These are phyloP conservation scores for Dioscorea zingiberensis DNA, from an alignment of 106 monocot genomes.

Conservation along the genomic window DNA sequence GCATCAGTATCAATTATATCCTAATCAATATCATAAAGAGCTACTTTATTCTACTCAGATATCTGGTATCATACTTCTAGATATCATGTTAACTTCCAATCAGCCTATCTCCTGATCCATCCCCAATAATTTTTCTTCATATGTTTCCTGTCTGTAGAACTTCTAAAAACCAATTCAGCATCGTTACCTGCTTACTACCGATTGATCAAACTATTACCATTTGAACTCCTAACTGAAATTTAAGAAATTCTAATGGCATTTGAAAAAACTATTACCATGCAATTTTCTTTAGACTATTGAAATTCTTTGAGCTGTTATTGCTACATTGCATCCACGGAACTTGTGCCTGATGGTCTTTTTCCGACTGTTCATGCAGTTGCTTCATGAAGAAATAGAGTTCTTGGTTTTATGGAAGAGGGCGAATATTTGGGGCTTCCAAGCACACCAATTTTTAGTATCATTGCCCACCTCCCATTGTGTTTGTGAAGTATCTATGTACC, in stretches of 20 bases:
- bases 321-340: slow-evolving; percentile 3
- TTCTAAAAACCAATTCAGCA: not conserved
- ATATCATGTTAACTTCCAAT: not conserved
- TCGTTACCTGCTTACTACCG: not conserved
- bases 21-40: not conserved
- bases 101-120: not conserved
- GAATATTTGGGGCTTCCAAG: slow-evolving; percentile 4
- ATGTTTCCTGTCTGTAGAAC: not conserved
- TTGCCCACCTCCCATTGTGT: not conserved
- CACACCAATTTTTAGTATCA: slow-evolving; percentile 3
- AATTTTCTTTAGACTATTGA: slow-evolving; percentile 2
- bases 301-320: slow-evolving; percentile 6
- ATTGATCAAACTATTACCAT: too few species aligned
- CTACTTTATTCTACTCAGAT: too few species aligned
- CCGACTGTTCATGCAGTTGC: slow-evolving; percentile 4
- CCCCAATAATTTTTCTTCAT: not conserved
- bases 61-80: not conserved
- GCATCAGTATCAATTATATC: not conserved
- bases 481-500: too few species aligned
- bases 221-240: not conserved
- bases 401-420: not conserved
- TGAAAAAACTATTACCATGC: slow-evolving; percentile 9
- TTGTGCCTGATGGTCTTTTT: slow-evolving; percentile 1
- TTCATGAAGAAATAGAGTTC: not conserved
- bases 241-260: not conserved